These are phyloP conservation scores for Diaporthe destruens DNA, from an alignment of 2,329 filamentous ascomycete species.

Conservation along the genomic window DNA sequence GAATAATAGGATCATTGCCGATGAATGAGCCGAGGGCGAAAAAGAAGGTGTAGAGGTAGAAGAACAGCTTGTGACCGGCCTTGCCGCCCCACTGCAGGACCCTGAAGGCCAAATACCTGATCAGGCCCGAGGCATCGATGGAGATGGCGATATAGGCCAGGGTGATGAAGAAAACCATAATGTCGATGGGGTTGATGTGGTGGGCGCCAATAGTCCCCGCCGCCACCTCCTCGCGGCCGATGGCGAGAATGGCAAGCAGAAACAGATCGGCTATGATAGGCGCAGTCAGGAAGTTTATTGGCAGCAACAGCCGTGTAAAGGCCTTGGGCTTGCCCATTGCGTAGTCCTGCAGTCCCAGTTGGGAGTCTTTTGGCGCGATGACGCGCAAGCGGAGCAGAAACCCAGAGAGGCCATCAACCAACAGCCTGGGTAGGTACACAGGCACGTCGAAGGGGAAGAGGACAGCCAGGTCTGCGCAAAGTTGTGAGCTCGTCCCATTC, in stretches of 20 bases:
- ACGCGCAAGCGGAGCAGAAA: slow-evolving; percentile 62
- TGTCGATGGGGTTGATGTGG: slow-evolving; percentile 77
- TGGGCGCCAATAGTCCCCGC: slow-evolving; percentile 76
- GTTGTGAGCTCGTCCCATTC: slow-evolving; percentile 6
- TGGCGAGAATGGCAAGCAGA: slow-evolving; percentile 76
- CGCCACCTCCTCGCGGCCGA: slow-evolving; percentile 74
- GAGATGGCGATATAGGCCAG: slow-evolving; percentile 83
- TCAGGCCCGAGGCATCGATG: slow-evolving; percentile 80
- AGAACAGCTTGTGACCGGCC: slow-evolving; percentile 76
- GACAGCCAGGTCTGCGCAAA: slow-evolving; percentile 71
- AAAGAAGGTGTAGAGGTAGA: slow-evolving; percentile 81
- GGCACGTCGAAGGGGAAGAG: slow-evolving; percentile 77
- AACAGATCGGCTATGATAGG: slow-evolving; percentile 79
- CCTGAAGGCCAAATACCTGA: slow-evolving; percentile 77
- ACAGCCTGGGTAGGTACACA: slow-evolving; percentile 66
- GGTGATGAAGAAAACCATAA: slow-evolving; percentile 81
- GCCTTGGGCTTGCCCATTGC: slow-evolving; percentile 42
- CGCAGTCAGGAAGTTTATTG: slow-evolving; percentile 78
- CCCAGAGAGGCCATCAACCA: slow-evolving; percentile 61
- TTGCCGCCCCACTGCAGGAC: slow-evolving; percentile 76
- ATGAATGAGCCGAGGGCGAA: slow-evolving; percentile 76
- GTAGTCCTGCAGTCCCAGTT: slow-evolving; percentile 1
- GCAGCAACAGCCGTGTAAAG: slow-evolving; percentile 68
- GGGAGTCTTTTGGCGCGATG: slow-evolving; percentile 48
- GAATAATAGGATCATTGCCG: slow-evolving; percentile 81